Base-by-base conservation (phyloP, 2,329 filamentous ascomycete species). In the Beauveria scarabaeidicola region DNA sequence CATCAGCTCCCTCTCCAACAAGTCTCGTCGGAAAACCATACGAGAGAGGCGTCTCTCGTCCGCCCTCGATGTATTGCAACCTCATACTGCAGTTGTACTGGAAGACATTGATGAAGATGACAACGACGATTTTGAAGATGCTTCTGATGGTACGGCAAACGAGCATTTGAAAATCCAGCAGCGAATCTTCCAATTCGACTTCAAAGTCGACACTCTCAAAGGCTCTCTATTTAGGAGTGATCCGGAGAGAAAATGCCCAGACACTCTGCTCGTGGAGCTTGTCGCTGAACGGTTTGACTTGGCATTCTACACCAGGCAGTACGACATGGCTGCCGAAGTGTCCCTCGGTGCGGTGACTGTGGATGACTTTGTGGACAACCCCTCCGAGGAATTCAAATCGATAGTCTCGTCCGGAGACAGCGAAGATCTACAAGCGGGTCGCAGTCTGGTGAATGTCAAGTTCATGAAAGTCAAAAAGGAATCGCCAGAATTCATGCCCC, bases 151-250 rank as follows among this genome's bases (percentile, higher is more conserved):
- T 8, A 77, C 73, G 40, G 74, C 74, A 8, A 78, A 77, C 17
- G 77, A 84, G 51, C 79, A 85, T 40, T 77, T 89, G 27, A 90
- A 89, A 67, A 78, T 94, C 51, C 90, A 95, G 67, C 92, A 97
- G 67, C 88, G 90, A 48, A 93, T 88, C 64, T 97, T 99, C 66
- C 91, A 99, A 70, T 90, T 99, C 76, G 95, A 92, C 65, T 99
- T 99, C 72, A 91, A 90, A 9, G 94, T 99, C 40, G 94, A 96
- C 68, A 91, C 89, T 62, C 81, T 99, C 50, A 92, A 95, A 73
- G 94, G 94, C 2, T 97, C 94, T 1, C 78, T 99, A 1, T 99
- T 90, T 72, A 85, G 87, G 63, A 91, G 92, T 59, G 91, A 97
- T 66, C 84, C 89, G 0, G 87, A 93, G 65, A 85, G 86, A 51